Percentiles rank a stretch among this genome's conserved stretches.
Evolutionary conservation across 495 filamentous ascomycete genomes (phyloP).

Genomic region (Talaromyces adpressus): DNA sequence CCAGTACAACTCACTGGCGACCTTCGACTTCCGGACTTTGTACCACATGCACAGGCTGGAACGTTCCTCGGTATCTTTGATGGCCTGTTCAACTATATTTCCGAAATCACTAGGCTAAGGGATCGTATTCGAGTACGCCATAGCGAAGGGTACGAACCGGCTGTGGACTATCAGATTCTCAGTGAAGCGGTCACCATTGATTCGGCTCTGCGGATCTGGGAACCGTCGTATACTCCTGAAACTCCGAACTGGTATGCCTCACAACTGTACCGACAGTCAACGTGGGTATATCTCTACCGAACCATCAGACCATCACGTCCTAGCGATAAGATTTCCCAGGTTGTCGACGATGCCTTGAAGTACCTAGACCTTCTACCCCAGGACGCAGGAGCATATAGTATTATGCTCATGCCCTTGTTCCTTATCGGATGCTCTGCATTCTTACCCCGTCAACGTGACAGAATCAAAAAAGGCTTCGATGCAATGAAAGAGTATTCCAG

Average conservation of each 20-base stretch:
- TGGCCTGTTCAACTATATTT: slow-evolving; percentile 73
- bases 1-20: slow-evolving; percentile 50
- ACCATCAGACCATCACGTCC: slow-evolving; percentile 71
- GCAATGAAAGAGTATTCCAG: slow-evolving; percentile 70
- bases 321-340: slow-evolving; percentile 59
- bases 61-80: slow-evolving; percentile 81
- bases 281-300: slow-evolving; percentile 84
- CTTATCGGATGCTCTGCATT: slow-evolving; percentile 86
- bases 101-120: slow-evolving; percentile 70
- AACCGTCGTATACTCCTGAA: slow-evolving; percentile 59
- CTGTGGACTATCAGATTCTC: slow-evolving; percentile 67
- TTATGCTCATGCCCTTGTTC: slow-evolving; percentile 84
- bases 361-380: slow-evolving; percentile 57
- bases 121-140: slow-evolving; percentile 68
- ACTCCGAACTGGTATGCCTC: slow-evolving; percentile 69
- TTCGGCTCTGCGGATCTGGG: slow-evolving; percentile 67
- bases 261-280: slow-evolving; percentile 80
- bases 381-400: slow-evolving; percentile 60
- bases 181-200: slow-evolving; percentile 75
- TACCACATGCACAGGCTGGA: slow-evolving; percentile 67
- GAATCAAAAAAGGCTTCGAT: slow-evolving; percentile 61
- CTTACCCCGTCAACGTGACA: slow-evolving; percentile 56
- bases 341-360: slow-evolving; percentile 70
- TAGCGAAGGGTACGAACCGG: slow-evolving; percentile 53
- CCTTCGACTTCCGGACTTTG: slow-evolving; percentile 58